Base-by-base conservation (phyloP, 495 filamentous ascomycete species). In the Annulohypoxylon maeteangense region DNA sequence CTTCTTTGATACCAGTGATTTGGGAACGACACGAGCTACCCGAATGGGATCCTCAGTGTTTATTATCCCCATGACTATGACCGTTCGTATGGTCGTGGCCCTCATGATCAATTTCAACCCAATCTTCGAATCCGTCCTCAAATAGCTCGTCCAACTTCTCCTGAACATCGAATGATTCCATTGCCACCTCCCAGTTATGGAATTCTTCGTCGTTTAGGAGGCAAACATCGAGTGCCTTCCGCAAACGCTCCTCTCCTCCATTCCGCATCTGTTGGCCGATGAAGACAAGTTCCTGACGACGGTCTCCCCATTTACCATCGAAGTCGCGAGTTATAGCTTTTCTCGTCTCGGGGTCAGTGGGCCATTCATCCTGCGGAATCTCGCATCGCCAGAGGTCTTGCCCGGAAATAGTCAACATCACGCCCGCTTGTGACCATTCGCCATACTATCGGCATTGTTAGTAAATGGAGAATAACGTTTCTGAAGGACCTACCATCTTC, bases 401-500 rank as follows among this genome's bases (percentile, higher is more conserved):
- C 34, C 83, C 84, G 2, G 80, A 78, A 18, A 89, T 72, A 0
- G 86, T 88, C 55, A 89, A 71, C 83, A 89, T 89, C 4, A 82
- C 85, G 3, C 87, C 86, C 1, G 87, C 86, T 71, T 88, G 86
- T n/a, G 83, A 86, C 87, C 86, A 89, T 74, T 87, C 86, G 54
- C 86, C 86, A 29, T 75, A 76, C 75, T 75, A 48, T 16, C 12
- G 12, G 6, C 81, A 82, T 80, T 38, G 82, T 83, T 14, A 85
- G 79, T 10, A 78, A 75, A 42, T 20, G 36, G 14, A 18, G 2
- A 11, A 44, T 25, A 16, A 7, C 2, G 16, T 2, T 6, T 6
- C 3, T 1, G 18, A 29, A 7, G 1, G 29, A 48, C 47, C 47
- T 50, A 42, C 68, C 55, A 65, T 65, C 12, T 40, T 71, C 1